Percentiles rank a stretch among this genome's conserved stretches.
These are phyloP conservation scores for Geotrichum australiense DNA, from an alignment of 1,139 yeast genomes.

Conservation along the genomic window DNA sequence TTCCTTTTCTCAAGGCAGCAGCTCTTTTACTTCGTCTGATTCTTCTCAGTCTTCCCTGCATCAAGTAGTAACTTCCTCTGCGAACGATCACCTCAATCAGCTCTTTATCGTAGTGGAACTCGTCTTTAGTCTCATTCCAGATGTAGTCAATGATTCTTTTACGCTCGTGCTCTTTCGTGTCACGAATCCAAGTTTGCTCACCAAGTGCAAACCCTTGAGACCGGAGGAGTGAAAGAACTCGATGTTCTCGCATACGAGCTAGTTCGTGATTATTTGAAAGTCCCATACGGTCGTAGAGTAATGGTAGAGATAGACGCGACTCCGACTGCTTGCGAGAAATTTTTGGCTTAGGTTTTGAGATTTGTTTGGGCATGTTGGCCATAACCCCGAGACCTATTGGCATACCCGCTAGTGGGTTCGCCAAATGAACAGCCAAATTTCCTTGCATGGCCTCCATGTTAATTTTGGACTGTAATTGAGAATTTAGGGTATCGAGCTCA, in stretches of 20 bases:
- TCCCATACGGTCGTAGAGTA: constrained; percentile 48
- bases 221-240: constrained; percentile 51
- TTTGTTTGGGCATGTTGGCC: neutral
- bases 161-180: constrained; percentile 52
- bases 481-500: no score
- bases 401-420: no score
- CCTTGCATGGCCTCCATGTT: no score
- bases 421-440: no score
- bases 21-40: constrained; percentile 43
- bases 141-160: constrained; percentile 44
- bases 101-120: constrained; percentile 46
- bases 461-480: no score
- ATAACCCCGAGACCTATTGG: neutral
- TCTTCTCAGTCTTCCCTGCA: constrained; percentile 72
- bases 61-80: constrained; percentile 69
- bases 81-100: constrained; percentile 64
- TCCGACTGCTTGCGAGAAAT: constrained; percentile 39
- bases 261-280: constrained; percentile 47
- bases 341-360: constrained; percentile 1
- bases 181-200: constrained; percentile 74
- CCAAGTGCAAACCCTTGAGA: constrained; percentile 66
- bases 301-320: constrained; percentile 51
- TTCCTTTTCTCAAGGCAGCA: constrained; percentile 3
- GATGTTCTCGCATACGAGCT: constrained; percentile 54
- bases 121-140: constrained; percentile 40